Evolutionary conservation across 495 filamentous ascomycete species (phyloP).

Genomic region (Echria macrotheca): DNA sequence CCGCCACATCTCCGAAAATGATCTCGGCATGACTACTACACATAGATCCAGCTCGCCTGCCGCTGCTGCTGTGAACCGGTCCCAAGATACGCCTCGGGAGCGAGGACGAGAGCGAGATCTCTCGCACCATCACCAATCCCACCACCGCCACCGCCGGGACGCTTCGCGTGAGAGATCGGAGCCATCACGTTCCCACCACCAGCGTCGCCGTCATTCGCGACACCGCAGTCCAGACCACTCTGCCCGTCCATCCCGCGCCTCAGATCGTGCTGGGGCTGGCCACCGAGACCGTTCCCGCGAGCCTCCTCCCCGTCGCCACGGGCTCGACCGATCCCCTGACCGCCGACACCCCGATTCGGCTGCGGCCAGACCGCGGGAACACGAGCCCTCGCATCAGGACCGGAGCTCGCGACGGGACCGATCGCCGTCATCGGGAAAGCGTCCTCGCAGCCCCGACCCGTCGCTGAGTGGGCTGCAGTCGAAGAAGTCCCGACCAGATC

Average conservation of each 20-base stretch:
- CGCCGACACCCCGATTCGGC: slow-evolving; percentile 18
- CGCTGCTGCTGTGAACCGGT: slow-evolving; percentile 27
- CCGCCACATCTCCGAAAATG: slow-evolving; percentile 25
- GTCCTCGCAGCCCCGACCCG: slow-evolving; percentile 34
- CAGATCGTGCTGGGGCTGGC: slow-evolving; percentile 21
- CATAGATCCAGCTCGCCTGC: slow-evolving; percentile 27
- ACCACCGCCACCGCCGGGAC: slow-evolving; percentile 3
- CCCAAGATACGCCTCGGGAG: slow-evolving; percentile 11
- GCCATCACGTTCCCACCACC: slow-evolving; percentile 11
- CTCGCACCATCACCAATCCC: slow-evolving; percentile 5
- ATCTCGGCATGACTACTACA: slow-evolving; percentile 36
- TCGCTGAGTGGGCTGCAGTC: slow-evolving; percentile 24
- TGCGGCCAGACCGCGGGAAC: slow-evolving; percentile 22
- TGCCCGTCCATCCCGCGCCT: slow-evolving; percentile 23
- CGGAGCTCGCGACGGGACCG: slow-evolving; percentile 21
- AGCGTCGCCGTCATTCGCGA: slow-evolving; percentile 19
- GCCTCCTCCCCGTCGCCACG: slow-evolving; percentile 27
- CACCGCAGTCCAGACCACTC: slow-evolving; percentile 32
- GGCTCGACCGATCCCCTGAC: slow-evolving; percentile 23
- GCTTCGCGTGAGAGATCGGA: slow-evolving; percentile 7
- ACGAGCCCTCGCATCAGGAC: slow-evolving; percentile 2
- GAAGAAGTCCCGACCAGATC: slow-evolving; percentile 33
- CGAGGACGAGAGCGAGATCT: slow-evolving; percentile 16
- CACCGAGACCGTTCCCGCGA: slow-evolving; percentile 31
- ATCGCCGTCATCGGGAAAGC: slow-evolving; percentile 33